Conservation (phyloP, 2,329 filamentous ascomycete genomes). For the Monilinia vaccinii-corymbosi region DNA sequence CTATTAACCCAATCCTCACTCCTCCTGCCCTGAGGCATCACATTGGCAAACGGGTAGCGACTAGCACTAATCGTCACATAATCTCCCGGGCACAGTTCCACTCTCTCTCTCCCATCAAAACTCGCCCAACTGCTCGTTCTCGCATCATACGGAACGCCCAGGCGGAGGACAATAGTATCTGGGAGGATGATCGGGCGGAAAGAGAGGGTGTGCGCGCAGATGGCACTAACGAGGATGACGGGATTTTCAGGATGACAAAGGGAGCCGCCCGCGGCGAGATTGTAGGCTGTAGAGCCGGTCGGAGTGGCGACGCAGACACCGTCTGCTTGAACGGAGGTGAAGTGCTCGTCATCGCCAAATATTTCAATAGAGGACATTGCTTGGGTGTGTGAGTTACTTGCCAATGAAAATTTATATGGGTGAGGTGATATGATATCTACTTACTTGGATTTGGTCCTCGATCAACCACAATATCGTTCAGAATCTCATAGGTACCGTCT, state of each 20-base stretch:
- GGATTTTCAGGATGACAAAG: slow-evolving; percentile 95
- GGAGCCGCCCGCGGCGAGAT: slow-evolving; percentile 88
- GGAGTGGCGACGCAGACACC: slow-evolving; percentile 91
- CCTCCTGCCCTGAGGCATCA: slow-evolving; percentile 58
- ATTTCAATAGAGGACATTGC: slow-evolving; percentile 88
- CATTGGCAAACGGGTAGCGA: slow-evolving; percentile 70
- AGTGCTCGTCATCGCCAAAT: slow-evolving; percentile 86
- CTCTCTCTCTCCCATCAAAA: slow-evolving; percentile 85
- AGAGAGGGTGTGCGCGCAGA: slow-evolving; percentile 88
- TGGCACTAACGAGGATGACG: slow-evolving; percentile 87
- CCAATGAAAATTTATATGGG: slow-evolving; percentile 7
- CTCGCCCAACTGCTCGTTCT: slow-evolving; percentile 91
- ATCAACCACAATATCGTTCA: slow-evolving; percentile 96
- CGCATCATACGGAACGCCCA: slow-evolving; percentile 92
- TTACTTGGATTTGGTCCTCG: slow-evolving; percentile 84
- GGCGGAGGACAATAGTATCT: slow-evolving; percentile 85
- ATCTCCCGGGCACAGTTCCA: slow-evolving; percentile 70
- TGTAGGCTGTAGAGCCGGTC: slow-evolving; percentile 91
- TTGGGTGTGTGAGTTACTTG: slow-evolving; percentile 28
- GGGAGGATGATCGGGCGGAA: slow-evolving; percentile 96
- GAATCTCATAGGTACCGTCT: slow-evolving; percentile 76
- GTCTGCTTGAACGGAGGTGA: slow-evolving; percentile 88
- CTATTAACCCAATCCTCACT: slow-evolving; percentile 78
- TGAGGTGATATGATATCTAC: slow-evolving; percentile 28
- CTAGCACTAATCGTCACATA: slow-evolving; percentile 80